Evolutionary conservation across 2,329 filamentous ascomycete species (phyloP).

Genomic region (Fusarium beomiforme): DNA sequence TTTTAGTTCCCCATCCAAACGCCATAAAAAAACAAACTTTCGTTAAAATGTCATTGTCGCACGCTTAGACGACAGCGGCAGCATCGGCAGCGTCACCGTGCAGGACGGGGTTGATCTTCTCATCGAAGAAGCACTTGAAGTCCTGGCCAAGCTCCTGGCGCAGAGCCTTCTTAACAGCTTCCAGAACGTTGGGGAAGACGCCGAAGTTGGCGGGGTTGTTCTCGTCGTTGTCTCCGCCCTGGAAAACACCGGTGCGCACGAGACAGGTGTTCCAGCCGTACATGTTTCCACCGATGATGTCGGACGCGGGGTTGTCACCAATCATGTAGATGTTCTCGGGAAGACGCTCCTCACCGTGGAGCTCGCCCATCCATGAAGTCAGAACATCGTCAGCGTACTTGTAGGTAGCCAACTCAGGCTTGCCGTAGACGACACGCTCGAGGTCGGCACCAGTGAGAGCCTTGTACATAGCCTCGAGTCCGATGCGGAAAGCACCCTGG

Average conservation of each 20-base stretch:
- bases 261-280: conserved; percentile 86
- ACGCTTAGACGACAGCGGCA: conserved; percentile 35
- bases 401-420: conserved; percentile 80
- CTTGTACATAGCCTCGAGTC: conserved; percentile 79
- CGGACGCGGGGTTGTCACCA: conserved; percentile 74
- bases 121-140: conserved; percentile 78
- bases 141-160: conserved; percentile 77
- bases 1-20: conserved; percentile 25
- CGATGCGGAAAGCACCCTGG: conserved; percentile 86
- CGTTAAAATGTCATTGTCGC: conserved; percentile 1
- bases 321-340: conserved; percentile 86
- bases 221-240: conserved; percentile 79
- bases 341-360: conserved; percentile 75
- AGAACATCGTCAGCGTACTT: conserved; percentile 71
- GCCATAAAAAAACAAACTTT: conserved; percentile 11
- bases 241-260: conserved; percentile 81
- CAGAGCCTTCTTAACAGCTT: conserved; percentile 71
- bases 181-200: conserved; percentile 77
- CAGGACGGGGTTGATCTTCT: conserved; percentile 74
- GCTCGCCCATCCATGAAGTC: conserved; percentile 77
- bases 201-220: conserved; percentile 82
- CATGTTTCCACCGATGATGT: conserved; percentile 73
- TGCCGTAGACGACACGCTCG: conserved; percentile 59
- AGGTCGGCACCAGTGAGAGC: conserved; percentile 65
- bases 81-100: conserved; percentile 51